Evolutionary conservation across 2,329 filamentous ascomycete species (phyloP).

Genomic region (Beauveria bassiana): DNA sequence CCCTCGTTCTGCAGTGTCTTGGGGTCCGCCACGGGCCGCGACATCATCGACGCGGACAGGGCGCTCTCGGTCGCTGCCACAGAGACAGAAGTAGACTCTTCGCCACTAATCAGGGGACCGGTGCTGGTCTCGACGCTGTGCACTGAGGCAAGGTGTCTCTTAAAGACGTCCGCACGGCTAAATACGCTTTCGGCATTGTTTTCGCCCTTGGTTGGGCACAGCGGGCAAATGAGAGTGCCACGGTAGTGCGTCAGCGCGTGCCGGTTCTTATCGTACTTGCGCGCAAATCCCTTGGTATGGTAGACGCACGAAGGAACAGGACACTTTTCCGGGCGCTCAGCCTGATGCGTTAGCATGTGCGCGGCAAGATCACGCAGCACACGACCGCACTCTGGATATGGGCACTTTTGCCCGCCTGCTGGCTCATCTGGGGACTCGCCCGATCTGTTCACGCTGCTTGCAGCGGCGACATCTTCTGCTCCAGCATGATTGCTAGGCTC

Average conservation of each 20-base stretch:
- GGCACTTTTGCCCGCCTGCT: slow-evolving; percentile 29
- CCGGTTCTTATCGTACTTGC: slow-evolving; percentile 89
- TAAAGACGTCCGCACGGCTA: slow-evolving; percentile 95
- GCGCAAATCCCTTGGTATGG: slow-evolving; percentile 11
- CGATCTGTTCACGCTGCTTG: slow-evolving; percentile 12
- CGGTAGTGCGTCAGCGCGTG: slow-evolving; percentile 97
- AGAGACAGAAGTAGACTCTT: background rate
- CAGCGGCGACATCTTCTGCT: slow-evolving; percentile 6
- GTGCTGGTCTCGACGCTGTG: slow-evolving; percentile 66
- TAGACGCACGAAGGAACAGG: slow-evolving; percentile 9
- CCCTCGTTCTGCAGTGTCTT: slow-evolving; percentile 8
- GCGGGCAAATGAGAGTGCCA: slow-evolving; percentile 95
- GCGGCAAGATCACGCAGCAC: slow-evolving; percentile 63
- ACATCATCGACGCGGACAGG: background rate
- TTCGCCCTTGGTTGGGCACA: slow-evolving; percentile 83
- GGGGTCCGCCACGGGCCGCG: slow-evolving; percentile 5
- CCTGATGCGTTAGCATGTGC: slow-evolving; percentile 94
- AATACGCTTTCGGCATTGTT: slow-evolving; percentile 69
- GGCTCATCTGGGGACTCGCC: slow-evolving; percentile 2
- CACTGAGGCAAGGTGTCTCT: slow-evolving; percentile 85
- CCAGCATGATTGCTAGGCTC: background rate
- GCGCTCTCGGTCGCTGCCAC: background rate
- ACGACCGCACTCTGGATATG: slow-evolving; percentile 50
- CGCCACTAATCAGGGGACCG: background rate
- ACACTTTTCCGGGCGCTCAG: slow-evolving; percentile 67